Evolutionary conservation across 1,284 basidiomycete genomes (phyloP), one percentile per base, ranked within the genome.

Genomic region (Melampsora americana): DNA sequence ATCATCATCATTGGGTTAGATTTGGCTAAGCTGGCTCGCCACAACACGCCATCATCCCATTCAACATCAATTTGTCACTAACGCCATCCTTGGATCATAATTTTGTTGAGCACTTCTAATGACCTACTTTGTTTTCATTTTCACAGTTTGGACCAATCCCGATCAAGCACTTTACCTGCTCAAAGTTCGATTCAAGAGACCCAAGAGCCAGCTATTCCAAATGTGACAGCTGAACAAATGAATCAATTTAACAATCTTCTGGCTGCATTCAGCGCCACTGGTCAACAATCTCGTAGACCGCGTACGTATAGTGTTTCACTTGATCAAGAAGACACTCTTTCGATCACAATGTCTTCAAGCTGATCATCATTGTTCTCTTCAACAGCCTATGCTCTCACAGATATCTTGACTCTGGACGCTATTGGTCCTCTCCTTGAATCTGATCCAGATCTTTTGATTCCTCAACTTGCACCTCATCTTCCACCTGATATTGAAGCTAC

Each of bases 401-500:
- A 72, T 32, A 65, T 72, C 6, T 48, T 72, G 2, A 72, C 60
- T 9, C 39, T 72, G 26, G 69, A 72, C 5, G 61, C 32, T 18
- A 30, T 72, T 28, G 44, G 48, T 44, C 69, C 61, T n/a, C 48
- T 69, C 4, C 53, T 56, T 20, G 44, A 78, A 12, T 48, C 72
- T 7, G 61, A 79, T 39, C 60, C 69, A 23, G 44, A 50, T 30
- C 50, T 79, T 2, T 59, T 76, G 53, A 35, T 35, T 3, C 78
- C 78, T 71, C 26, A 77, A 5, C 66, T 77, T 30, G 77, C 73
- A 65, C 39, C 76, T 11, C 71, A 78, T 23, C 69, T 81, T 53
- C 76, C 79, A 61, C 44, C 77, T 50, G 44, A 74, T 6, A 64
- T 71, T 12, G 35, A 66, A n/a, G 16, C 69, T 53, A 61, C 78